These are phyloP conservation scores for Claviceps sp. DNA, from an alignment of 2,329 filamentous ascomycete genomes.

Conservation along the genomic window DNA sequence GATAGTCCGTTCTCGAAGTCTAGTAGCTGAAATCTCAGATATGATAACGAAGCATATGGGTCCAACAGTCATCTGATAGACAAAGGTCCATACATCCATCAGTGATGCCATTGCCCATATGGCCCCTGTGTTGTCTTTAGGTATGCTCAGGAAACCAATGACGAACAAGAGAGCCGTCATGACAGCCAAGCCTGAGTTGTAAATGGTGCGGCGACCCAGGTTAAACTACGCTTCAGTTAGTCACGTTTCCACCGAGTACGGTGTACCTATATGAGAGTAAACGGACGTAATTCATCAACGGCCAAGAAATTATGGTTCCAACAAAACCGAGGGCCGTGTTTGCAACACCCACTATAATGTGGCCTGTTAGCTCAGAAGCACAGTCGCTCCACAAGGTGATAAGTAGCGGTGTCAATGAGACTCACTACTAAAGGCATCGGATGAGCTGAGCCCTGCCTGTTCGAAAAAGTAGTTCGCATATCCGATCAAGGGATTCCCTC, in stretches of 20 bases:
- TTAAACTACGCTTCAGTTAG: slow-evolving; percentile 6
- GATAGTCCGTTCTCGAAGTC: slow-evolving; percentile 19
- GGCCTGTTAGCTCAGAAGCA: not conserved
- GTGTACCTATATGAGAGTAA: not conserved
- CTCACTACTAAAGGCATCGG: slow-evolving; percentile 12
- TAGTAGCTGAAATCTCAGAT: slow-evolving; percentile 23
- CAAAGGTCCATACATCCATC: slow-evolving; percentile 27
- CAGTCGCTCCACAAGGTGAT: not conserved
- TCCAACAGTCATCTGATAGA: slow-evolving; percentile 27
- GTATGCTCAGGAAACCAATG: slow-evolving; percentile 27
- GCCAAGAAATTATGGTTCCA: slow-evolving; percentile 27
- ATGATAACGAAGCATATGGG: slow-evolving; percentile 29
- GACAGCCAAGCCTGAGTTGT: slow-evolving; percentile 13
- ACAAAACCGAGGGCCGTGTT: slow-evolving; percentile 28
- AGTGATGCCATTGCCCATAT: slow-evolving; percentile 26
- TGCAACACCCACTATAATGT: slow-evolving; percentile 16
- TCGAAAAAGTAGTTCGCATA: slow-evolving; percentile 38
- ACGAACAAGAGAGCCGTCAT: slow-evolving; percentile 25
- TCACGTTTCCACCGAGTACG: not conserved
- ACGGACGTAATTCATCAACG: slow-evolving; percentile 21
- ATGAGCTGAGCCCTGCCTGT: slow-evolving; percentile 17
- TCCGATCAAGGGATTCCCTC: slow-evolving; percentile 49
- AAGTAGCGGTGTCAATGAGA: not conserved
- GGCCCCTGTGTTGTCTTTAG: slow-evolving; percentile 16
- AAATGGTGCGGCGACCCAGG: slow-evolving; percentile 27